These are phyloP conservation scores for Mucor mucedo DNA, from an alignment of 371 early-diverging fungal genomes.

Conservation along the genomic window DNA sequence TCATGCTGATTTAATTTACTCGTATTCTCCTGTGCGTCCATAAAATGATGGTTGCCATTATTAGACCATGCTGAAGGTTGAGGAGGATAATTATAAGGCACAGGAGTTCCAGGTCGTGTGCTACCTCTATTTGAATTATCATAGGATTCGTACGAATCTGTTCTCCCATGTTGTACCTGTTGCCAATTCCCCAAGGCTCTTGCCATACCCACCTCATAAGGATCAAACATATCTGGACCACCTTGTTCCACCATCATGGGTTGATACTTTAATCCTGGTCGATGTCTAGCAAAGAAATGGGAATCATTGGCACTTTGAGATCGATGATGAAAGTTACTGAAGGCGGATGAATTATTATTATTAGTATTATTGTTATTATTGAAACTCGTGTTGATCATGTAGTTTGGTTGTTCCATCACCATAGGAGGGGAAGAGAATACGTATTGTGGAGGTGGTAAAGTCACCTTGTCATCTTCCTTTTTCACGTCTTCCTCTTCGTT, in stretches of 20 bases:
- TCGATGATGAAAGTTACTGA: slow-evolving; percentile 22
- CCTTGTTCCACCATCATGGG: slow-evolving; percentile 1
- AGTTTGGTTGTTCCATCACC: slow-evolving; percentile 7
- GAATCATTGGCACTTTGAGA: slow-evolving; percentile 34
- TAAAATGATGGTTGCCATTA: background rate
- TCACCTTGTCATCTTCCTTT: background rate
- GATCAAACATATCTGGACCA: slow-evolving; percentile 14
- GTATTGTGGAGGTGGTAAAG: slow-evolving; percentile 28
- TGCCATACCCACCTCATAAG: slow-evolving; percentile 17
- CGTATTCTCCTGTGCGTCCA: background rate
- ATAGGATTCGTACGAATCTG: slow-evolving; percentile 23
- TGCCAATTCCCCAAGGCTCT: slow-evolving; percentile 29
- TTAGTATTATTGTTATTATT: slow-evolving; percentile 2
- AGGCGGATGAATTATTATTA: slow-evolving; percentile 13
- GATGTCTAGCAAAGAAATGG: slow-evolving; percentile 18
- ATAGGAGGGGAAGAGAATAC: slow-evolving; percentile 23
- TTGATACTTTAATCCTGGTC: slow-evolving; percentile 11
- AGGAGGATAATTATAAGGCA: slow-evolving; percentile 9
- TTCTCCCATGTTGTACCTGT: slow-evolving; percentile 24
- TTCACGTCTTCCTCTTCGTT: background rate
- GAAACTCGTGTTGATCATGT: background rate
- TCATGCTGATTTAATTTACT: background rate
- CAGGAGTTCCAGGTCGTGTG: slow-evolving; percentile 16
- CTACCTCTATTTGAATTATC: slow-evolving; percentile 6
- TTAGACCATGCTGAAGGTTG: background rate